Base-by-base conservation (phyloP, 768 basidiomycete genomes). In the Pulveroboletus sp. region DNA sequence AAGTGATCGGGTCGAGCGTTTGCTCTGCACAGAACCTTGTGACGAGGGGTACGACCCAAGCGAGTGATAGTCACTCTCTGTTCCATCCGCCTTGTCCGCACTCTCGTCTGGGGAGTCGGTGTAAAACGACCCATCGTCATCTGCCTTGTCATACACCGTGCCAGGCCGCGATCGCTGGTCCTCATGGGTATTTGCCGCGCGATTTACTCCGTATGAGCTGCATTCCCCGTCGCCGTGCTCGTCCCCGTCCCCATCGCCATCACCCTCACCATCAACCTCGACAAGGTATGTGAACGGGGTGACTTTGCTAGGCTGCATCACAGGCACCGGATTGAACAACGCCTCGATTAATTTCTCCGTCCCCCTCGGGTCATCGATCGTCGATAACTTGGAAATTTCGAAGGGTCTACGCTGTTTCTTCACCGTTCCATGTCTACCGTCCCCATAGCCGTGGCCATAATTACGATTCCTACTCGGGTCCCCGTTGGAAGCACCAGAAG, bases 321-420 rank as follows among this genome's bases (percentile, higher is more conserved):
- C 78, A 2, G 73, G 76, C 2, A 75, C 74, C 2, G 89, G 88
- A 57, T 91, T 91, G 63, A 91, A 91, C 24, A 91, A 64, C 6
- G 85, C 81, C 48, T 91, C 89, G 60, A 90, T 89, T 37, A 91
- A 74, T 33, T 73, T 73, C 62, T 87, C 86, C 0, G 87, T 89
- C 13, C 81, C 79, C 44, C 78, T 77, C 2, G 82, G 76, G 1
- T 84, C 82, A 53, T 77, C 75, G 4, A 79, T 76, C 15, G 69
- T 61, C 2, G 81, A 81, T 7, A 86, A 72, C 24, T 59, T 60
- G 49, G 67, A 56, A 9, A 66, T 47, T 37, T 73, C 66, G 18
- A 71, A 61, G 3, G 59, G 65, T 7, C 62, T 50, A 26, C 62
- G 54, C 31, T 60, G 62, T 21, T 54, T 65, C 49, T 61, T 65